These are phyloP conservation scores for Calonectria fujianensis DNA, from an alignment of 2,329 filamentous ascomycete species.

Conservation along the genomic window DNA sequence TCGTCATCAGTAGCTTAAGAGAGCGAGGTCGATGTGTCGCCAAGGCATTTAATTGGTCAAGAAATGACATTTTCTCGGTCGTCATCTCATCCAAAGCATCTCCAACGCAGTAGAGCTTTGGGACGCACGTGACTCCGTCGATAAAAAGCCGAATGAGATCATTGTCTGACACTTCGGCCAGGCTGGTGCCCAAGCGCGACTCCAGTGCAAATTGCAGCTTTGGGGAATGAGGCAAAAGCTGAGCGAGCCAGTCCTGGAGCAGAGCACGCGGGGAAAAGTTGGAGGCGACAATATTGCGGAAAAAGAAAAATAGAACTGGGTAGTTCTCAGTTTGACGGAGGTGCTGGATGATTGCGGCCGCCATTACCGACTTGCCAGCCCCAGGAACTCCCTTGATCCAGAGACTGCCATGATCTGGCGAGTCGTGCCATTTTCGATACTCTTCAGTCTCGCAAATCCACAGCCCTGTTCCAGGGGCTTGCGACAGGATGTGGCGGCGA, in stretches of 20 bases:
- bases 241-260: slow-evolving; percentile 51
- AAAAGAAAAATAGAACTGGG: slow-evolving; percentile 52
- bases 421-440: slow-evolving; percentile 51
- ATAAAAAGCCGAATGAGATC: slow-evolving; percentile 50
- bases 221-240: slow-evolving; percentile 46
- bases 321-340: slow-evolving; percentile 43
- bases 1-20: slow-evolving; percentile 51
- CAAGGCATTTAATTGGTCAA: slow-evolving; percentile 47
- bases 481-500: slow-evolving; percentile 50
- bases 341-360: slow-evolving; percentile 50
- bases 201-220: slow-evolving; percentile 49
- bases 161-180: slow-evolving; percentile 47
- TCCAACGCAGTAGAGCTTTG: slow-evolving; percentile 49
- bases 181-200: slow-evolving; percentile 32
- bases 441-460: slow-evolving; percentile 54
- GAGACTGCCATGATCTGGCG: slow-evolving; percentile 49
- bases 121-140: slow-evolving; percentile 41
- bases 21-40: slow-evolving; percentile 46
- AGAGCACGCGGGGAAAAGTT: slow-evolving; percentile 51
- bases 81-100: slow-evolving; percentile 53
- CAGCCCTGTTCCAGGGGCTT: slow-evolving; percentile 52
- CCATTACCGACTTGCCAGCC: slow-evolving; percentile 53
- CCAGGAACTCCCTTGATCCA: slow-evolving; percentile 55
- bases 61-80: slow-evolving; percentile 41
- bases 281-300: slow-evolving; percentile 49